Conservation (phyloP, 129 eudicot species). For the Logfia minima region DNA sequence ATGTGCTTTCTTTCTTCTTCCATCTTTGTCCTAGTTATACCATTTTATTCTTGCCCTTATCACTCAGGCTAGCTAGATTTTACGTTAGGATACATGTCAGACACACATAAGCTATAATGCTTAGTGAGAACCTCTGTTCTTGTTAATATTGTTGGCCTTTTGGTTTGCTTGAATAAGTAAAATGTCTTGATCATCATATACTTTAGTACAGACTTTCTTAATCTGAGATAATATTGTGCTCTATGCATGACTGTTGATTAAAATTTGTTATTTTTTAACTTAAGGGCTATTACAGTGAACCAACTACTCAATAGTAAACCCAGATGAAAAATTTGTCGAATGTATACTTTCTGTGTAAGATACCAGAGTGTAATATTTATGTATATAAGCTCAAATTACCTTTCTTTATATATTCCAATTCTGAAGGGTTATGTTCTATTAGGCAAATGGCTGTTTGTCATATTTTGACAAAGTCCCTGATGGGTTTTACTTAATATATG, state of each 20-base stretch:
- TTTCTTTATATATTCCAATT: background rate
- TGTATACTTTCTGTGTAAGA: background rate
- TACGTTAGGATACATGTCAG: background rate
- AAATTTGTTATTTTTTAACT: background rate
- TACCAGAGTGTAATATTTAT: background rate
- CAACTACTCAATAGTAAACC: background rate
- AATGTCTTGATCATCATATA: background rate
- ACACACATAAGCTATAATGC: background rate
- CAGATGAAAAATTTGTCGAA: background rate
- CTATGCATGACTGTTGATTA: background rate
- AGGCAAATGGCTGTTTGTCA: conserved; percentile 87
- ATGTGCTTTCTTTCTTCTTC: background rate
- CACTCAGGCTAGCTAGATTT: background rate
- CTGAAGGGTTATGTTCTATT: conserved; percentile 19
- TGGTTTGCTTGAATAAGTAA: no score
- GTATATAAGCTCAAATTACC: conserved; percentile 2
- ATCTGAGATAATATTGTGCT: background rate
- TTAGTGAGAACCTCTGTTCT: background rate
- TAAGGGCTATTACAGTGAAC: background rate
- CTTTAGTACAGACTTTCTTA: background rate
- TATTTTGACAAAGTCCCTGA: conserved; percentile 82
- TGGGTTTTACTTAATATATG: conserved; percentile 82
- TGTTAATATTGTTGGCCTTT: background rate
- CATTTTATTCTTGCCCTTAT: background rate
- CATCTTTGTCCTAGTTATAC: background rate